Percentiles rank a stretch among this genome's conserved stretches.
These are phyloP conservation scores for Chlamydomonas sphaeroides DNA, from an alignment of 139 green algal genomes.

Conservation along the genomic window DNA sequence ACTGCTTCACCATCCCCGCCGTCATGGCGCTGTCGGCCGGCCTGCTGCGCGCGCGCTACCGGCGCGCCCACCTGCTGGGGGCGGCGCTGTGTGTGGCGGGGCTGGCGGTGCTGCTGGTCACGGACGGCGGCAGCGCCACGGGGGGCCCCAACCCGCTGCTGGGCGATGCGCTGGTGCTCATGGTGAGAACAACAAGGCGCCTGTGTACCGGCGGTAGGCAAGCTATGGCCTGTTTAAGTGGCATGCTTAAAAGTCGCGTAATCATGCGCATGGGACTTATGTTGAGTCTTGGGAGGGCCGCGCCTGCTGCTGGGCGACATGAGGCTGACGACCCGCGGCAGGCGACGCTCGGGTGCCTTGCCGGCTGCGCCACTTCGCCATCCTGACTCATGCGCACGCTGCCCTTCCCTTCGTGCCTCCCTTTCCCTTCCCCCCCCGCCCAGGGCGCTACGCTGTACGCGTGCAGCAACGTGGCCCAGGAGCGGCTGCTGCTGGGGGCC, in stretches of 20 bases:
- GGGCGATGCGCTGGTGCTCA: constrained; percentile 79
- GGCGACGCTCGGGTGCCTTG: too few relatives aligned
- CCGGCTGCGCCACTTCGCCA: too few relatives aligned
- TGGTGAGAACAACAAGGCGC: too few relatives aligned
- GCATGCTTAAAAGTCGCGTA: too few relatives aligned
- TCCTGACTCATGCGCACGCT: neutral
- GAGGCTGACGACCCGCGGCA: too few relatives aligned
- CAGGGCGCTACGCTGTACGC: constrained; percentile 75
- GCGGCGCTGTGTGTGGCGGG: constrained; percentile 72
- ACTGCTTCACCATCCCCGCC: constrained; percentile 82
- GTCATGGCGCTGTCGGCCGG: constrained; percentile 64
- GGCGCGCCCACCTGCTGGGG: constrained; percentile 60
- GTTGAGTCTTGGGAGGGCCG: too few relatives aligned
- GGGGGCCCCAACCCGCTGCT: constrained; percentile 57
- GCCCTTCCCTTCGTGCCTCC: neutral
- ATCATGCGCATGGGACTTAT: too few relatives aligned
- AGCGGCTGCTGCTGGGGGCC: constrained; percentile 57
- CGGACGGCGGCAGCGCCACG: constrained; percentile 49
- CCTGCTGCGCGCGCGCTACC: constrained; percentile 61
- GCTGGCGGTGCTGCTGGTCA: constrained; percentile 69
- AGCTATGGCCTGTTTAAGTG: too few relatives aligned
- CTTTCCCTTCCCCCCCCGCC: neutral
- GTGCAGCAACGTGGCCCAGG: constrained; percentile 73
- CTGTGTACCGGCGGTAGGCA: too few relatives aligned
- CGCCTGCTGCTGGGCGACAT: too few relatives aligned